phyloP scores from a whole-genome alignment of 441 rosid genomes.

The Populus hybrid region DNA sequence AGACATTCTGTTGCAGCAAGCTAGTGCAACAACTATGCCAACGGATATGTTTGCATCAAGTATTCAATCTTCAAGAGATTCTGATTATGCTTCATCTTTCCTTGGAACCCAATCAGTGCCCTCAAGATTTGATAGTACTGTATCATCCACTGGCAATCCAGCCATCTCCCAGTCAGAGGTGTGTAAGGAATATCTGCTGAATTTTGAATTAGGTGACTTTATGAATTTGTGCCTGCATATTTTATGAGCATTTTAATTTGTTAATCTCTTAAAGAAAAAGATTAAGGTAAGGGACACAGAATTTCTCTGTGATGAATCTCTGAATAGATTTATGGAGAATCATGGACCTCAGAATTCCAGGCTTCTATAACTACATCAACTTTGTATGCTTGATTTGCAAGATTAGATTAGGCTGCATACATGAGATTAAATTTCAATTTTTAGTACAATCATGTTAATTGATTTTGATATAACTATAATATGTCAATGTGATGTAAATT shows the following conservation, averaged over 20 bases:
- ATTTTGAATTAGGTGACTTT: background rate
- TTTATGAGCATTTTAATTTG: background rate
- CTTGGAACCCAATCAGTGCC: conserved; percentile 21
- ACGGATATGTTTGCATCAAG: conserved; percentile 19
- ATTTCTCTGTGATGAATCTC: background rate
- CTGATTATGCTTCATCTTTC: conserved; percentile 15
- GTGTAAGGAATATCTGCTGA: conserved; percentile 6
- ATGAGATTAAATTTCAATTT: background rate
- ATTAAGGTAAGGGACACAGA: background rate
- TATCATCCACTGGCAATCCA: conserved; percentile 22
- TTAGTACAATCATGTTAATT: background rate
- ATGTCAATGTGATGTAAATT: background rate
- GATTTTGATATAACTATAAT: background rate
- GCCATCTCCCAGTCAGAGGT: conserved; percentile 39
- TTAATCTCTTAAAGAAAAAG: background rate
- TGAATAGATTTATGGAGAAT: background rate
- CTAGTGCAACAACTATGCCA: conserved; percentile 20
- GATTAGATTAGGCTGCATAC: background rate
- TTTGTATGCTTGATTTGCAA: background rate
- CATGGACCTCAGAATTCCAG: background rate
- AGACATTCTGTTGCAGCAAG: conserved; percentile 25
- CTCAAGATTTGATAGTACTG: conserved; percentile 18
- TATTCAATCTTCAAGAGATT: conserved; percentile 24
- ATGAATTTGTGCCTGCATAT: background rate
- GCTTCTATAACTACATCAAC: background rate